These are phyloP conservation scores for Cupressus sempervirens DNA, from an alignment of 75 land plant genomes.

Conservation along the genomic window DNA sequence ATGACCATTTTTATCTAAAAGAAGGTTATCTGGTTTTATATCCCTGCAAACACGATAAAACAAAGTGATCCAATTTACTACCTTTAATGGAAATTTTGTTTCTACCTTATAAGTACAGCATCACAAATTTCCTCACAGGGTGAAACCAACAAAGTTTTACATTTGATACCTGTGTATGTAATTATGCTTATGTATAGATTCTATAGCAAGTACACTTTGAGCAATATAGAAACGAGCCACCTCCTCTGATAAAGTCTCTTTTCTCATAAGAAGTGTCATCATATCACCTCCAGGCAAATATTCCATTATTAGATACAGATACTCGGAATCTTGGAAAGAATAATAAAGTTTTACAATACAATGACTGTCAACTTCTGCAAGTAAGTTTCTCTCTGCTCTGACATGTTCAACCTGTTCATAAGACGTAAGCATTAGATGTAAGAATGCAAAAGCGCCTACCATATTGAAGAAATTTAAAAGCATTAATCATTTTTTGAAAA, in stretches of 20 bases:
- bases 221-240: slow-evolving; percentile 89
- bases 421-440: neutral
- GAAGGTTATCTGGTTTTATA: slow-evolving; percentile 87
- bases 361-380: slow-evolving; percentile 88
- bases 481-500: neutral
- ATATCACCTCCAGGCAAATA: slow-evolving; percentile 93
- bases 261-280: slow-evolving; percentile 86
- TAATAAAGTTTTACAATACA: slow-evolving; percentile 84
- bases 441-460: neutral
- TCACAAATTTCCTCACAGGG: neutral
- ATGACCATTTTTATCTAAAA: slow-evolving; percentile 77
- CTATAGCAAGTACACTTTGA: slow-evolving; percentile 79
- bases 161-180: slow-evolving; percentile 81
- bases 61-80: neutral
- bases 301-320: slow-evolving; percentile 85
- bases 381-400: slow-evolving; percentile 83
- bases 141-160: neutral
- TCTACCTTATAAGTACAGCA: neutral
- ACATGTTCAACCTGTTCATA: slow-evolving; percentile 82
- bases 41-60: slow-evolving; percentile 43
- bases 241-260: slow-evolving; percentile 74
- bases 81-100: neutral
- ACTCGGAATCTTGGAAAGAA: slow-evolving; percentile 89
- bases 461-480: neutral
- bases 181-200: slow-evolving; percentile 82